phyloP scores from a whole-genome alignment of 768 basidiomycete genomes.

The Leccinum variicolor region DNA sequence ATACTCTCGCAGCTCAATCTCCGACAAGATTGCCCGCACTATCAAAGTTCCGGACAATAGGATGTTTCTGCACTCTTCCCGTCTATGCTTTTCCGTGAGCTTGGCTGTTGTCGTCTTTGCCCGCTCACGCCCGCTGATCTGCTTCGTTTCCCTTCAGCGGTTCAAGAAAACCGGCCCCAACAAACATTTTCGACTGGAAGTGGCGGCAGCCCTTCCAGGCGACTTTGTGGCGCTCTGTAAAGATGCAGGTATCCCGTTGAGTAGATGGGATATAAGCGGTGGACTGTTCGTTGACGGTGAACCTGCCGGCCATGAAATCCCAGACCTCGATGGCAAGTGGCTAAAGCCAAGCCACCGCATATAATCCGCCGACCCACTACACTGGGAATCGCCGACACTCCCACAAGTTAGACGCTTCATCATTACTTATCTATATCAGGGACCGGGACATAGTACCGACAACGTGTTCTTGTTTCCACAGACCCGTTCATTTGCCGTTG shows the following conservation, averaged over 20 bases:
- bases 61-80: constrained; percentile 61
- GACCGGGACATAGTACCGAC: background rate
- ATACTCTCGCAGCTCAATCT: constrained; percentile 40
- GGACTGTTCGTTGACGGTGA: constrained; percentile 47
- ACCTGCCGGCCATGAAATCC: constrained; percentile 32
- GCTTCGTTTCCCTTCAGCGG: constrained; percentile 34
- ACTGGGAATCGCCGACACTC: background rate
- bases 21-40: constrained; percentile 27
- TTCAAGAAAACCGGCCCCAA: constrained; percentile 42
- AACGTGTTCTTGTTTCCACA: constrained; percentile 18
- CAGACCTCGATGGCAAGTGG: constrained; percentile 39
- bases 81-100: constrained; percentile 54
- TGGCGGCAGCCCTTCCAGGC: constrained; percentile 55
- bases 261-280: constrained; percentile 36
- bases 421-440: constrained; percentile 10
- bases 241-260: constrained; percentile 42
- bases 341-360: constrained; percentile 18
- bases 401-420: background rate
- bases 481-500: constrained; percentile 8
- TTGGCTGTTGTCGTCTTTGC: background rate
- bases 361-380: constrained; percentile 8
- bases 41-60: constrained; percentile 40
- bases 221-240: constrained; percentile 54
- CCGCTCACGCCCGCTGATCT: constrained; percentile 1
- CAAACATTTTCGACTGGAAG: constrained; percentile 49